These are phyloP conservation scores for Ophiostoma quercus DNA, from an alignment of 2,329 filamentous ascomycete genomes.

Conservation along the genomic window DNA sequence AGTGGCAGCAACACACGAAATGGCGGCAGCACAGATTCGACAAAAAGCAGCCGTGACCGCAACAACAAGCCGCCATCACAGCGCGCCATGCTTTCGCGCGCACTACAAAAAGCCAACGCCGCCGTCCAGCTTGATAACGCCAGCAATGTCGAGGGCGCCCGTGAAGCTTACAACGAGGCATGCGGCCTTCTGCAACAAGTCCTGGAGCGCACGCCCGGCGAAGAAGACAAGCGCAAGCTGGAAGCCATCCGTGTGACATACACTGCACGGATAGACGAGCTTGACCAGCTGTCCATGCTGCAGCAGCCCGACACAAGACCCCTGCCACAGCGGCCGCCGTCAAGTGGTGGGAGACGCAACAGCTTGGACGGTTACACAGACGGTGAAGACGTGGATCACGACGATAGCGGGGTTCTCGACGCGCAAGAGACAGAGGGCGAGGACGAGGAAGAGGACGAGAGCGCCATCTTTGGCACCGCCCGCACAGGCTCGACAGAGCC, in stretches of 20 bases:
- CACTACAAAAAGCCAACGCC: conserved; percentile 89
- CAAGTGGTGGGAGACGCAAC: conserved; percentile 33
- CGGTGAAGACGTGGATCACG: conserved; percentile 37
- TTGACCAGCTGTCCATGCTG: conserved; percentile 64
- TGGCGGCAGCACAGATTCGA: conserved; percentile 41
- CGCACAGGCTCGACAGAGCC: conserved; percentile 23
- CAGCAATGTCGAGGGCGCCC: conserved; percentile 86
- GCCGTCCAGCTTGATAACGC: conserved; percentile 95
- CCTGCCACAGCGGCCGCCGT: conserved; percentile 65
- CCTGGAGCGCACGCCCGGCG: conserved; percentile 73
- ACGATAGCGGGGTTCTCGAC: conserved; percentile 13
- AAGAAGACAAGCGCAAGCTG: conserved; percentile 84
- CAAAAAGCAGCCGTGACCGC: conserved; percentile 35
- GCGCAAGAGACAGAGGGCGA: conserved; percentile 32
- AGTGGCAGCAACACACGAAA: conserved; percentile 35
- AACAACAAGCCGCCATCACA: conserved; percentile 57
- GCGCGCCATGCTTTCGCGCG: conserved; percentile 95
- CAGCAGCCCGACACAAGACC: conserved; percentile 60
- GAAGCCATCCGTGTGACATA: conserved; percentile 92
- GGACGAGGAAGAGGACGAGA: conserved; percentile 43
- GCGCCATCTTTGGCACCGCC: conserved; percentile 17
- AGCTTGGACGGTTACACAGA: conserved; percentile 32
- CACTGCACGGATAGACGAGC: conserved; percentile 79
- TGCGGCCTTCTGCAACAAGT: conserved; percentile 85
- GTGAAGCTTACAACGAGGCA: conserved; percentile 85